Evolutionary conservation across 345 rosid species (phyloP).

Genomic region (Melastoma malabathricum): DNA sequence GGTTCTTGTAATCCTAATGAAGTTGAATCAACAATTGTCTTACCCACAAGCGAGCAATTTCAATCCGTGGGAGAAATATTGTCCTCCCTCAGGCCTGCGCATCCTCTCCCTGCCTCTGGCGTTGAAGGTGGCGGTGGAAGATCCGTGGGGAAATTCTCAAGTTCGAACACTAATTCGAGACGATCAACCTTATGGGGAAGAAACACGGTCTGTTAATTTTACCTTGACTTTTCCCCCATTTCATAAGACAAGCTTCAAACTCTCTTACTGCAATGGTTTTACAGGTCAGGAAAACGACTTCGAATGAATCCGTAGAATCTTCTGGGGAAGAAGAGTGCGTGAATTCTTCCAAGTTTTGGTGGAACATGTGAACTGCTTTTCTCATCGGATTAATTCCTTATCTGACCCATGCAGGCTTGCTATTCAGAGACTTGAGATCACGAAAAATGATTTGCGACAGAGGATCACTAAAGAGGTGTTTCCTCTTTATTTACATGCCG

Average conservation of each 20-base stretch:
- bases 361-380: neutral
- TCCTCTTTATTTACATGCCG: conserved; percentile 4
- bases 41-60: conserved; percentile 52
- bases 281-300: conserved; percentile 79
- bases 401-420: conserved; percentile 51
- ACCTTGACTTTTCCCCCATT: conserved; percentile 1
- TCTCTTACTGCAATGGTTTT: conserved; percentile 2
- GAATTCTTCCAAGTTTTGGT: neutral
- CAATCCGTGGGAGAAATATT: conserved; percentile 64
- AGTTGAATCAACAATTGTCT: conserved; percentile 28
- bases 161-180: conserved; percentile 47
- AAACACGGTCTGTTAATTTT: conserved; percentile 51
- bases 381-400: neutral
- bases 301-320: conserved; percentile 85
- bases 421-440: conserved; percentile 85
- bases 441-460: conserved; percentile 89
- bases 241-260: neutral
- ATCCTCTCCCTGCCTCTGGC: conserved; percentile 36
- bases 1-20: conserved; percentile 25
- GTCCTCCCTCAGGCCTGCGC: conserved; percentile 46
- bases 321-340: conserved; percentile 99
- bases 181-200: conserved; percentile 87
- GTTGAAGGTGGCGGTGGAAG: conserved; percentile 53
- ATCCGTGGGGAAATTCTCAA: conserved; percentile 40
- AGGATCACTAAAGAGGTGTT: conserved; percentile 93